Evolutionary conservation across 768 basidiomycete genomes (phyloP).

Genomic region (Strobilomyces confusus): DNA sequence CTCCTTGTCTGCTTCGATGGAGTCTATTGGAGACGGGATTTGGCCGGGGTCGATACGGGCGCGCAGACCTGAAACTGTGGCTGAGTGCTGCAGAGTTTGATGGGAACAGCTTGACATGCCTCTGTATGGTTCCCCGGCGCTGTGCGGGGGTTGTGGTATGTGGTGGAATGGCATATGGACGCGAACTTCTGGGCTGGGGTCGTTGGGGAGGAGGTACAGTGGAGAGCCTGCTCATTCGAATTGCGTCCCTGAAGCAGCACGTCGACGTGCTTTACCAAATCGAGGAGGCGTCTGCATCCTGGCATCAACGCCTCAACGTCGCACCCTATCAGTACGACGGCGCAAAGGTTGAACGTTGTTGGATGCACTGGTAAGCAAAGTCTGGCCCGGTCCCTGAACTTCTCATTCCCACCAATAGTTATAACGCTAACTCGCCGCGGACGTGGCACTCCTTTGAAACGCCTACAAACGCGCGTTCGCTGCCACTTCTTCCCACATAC

Average conservation of each 20-base stretch:
- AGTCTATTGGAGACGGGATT: slow-evolving; percentile 86
- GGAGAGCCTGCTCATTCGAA: slow-evolving; percentile 1
- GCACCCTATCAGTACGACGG: not conserved
- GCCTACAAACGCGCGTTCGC: slow-evolving; percentile 13
- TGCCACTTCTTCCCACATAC: slow-evolving; percentile 50
- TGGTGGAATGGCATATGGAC: slow-evolving; percentile 24
- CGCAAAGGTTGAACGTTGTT: not conserved
- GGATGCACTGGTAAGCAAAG: not conserved
- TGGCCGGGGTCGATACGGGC: slow-evolving; percentile 83
- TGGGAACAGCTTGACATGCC: slow-evolving; percentile 21
- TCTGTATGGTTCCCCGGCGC: slow-evolving; percentile 48
- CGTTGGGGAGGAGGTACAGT: not conserved
- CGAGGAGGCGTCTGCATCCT: too few species aligned
- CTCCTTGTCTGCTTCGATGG: slow-evolving; percentile 73
- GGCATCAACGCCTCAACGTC: not conserved
- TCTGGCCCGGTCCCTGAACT: not conserved
- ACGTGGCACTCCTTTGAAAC: not conserved
- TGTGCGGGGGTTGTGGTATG: slow-evolving; percentile 60
- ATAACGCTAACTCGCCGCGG: not conserved
- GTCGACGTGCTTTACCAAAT: slow-evolving; percentile 12
- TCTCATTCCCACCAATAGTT: not conserved
- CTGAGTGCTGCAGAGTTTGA: slow-evolving; percentile 1
- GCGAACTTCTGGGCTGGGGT: not conserved
- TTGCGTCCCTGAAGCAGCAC: slow-evolving; percentile 1
- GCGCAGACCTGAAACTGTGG: slow-evolving; percentile 53